phyloP scores from a whole-genome alignment of 192 early-diverging fungal genomes.

The Podila epigama region DNA sequence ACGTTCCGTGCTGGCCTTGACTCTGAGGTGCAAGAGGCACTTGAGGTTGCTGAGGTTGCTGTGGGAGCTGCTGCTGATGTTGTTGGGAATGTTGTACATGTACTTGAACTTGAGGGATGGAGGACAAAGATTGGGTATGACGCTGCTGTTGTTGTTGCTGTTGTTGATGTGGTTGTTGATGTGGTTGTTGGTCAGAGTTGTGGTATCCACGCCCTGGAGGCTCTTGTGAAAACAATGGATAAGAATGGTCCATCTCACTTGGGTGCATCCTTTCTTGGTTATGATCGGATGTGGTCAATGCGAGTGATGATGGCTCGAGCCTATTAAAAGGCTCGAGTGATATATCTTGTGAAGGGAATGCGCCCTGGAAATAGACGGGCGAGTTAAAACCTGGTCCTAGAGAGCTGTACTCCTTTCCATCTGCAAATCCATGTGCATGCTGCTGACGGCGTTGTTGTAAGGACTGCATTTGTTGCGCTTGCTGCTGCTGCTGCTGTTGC shows the following conservation, averaged over 20 bases:
- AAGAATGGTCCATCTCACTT: not conserved
- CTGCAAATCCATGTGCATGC: not conserved
- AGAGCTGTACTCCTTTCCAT: slow-evolving; percentile 3
- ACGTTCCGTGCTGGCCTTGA: slow-evolving; percentile 1
- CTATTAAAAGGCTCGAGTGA: slow-evolving; percentile 21
- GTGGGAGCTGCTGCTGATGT: not conserved
- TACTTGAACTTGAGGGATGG: too few relatives aligned
- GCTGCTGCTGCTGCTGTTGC: not conserved
- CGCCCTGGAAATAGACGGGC: not conserved
- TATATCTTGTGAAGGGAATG: not conserved
- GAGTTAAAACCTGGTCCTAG: slow-evolving; percentile 7
- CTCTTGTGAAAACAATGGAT: not conserved
- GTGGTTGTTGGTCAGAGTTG: not conserved
- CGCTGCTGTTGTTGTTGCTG: slow-evolving; percentile 4
- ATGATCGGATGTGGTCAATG: not conserved
- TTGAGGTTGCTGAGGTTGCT: not conserved
- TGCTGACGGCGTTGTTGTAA: too few relatives aligned
- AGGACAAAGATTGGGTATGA: not conserved
- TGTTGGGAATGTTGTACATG: slow-evolving; percentile 7
- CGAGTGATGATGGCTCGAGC: slow-evolving; percentile 8
- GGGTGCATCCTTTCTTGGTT: not conserved
- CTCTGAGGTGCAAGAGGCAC: not conserved
- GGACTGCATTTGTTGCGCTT: not conserved
- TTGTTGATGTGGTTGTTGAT: not conserved
- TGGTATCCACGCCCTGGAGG: not conserved